Evolutionary conservation across 306 rosid genomes (phyloP).

Genomic region (Sindora glabra): DNA sequence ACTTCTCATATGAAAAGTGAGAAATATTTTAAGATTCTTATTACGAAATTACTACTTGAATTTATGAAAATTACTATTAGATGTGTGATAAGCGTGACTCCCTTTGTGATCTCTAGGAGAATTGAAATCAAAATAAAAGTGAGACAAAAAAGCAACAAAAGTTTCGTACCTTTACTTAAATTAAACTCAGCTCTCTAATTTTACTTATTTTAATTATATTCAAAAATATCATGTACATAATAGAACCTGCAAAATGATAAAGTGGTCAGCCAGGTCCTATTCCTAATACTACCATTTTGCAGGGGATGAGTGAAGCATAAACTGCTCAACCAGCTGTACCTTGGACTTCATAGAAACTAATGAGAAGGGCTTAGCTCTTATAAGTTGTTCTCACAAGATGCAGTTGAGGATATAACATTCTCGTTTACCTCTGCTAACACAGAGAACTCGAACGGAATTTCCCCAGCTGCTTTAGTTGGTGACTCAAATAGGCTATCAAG

Average conservation of each 20-base stretch:
- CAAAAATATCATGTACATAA: slow-evolving; percentile 34
- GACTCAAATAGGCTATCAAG: slow-evolving; percentile 80
- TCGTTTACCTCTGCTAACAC: slow-evolving; percentile 23
- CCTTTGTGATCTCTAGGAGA: too few species aligned
- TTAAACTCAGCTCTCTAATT: slow-evolving; percentile 43
- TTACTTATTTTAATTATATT: slow-evolving; percentile 51
- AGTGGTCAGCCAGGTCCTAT: slow-evolving; percentile 12
- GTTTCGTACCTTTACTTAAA: slow-evolving; percentile 62
- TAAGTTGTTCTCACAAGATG: slow-evolving; percentile 23
- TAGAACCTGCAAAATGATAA: slow-evolving; percentile 20
- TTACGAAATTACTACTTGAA: too few species aligned
- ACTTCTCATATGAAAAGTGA: too few species aligned
- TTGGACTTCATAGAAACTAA: slow-evolving; percentile 32
- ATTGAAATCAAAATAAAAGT: too few species aligned
- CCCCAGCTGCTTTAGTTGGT: slow-evolving; percentile 63
- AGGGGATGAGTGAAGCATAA: neutral
- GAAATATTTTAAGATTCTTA: too few species aligned
- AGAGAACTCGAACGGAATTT: slow-evolving; percentile 30
- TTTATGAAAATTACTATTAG: too few species aligned
- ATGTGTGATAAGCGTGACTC: too few species aligned
- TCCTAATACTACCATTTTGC: neutral
- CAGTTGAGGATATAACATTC: slow-evolving; percentile 11
- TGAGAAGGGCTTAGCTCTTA: slow-evolving; percentile 27
- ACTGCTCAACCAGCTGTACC: slow-evolving; percentile 29
- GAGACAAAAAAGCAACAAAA: neutral